Percentiles rank a stretch among this genome's conserved stretches.
These are phyloP conservation scores for Talaromyces marneffei DNA, from an alignment of 2,329 filamentous ascomycete genomes.

Conservation along the genomic window DNA sequence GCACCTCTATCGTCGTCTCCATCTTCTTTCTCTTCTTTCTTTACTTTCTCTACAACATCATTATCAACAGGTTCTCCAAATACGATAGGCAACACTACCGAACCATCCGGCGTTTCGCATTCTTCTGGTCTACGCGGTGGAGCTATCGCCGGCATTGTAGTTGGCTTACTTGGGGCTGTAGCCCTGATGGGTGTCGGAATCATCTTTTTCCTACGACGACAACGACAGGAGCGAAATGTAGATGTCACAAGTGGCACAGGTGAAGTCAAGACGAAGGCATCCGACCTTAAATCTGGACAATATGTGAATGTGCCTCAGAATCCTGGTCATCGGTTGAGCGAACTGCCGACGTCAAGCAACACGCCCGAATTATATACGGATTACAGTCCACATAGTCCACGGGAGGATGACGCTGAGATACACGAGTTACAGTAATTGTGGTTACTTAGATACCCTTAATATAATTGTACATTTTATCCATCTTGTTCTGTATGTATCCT, in stretches of 20 bases:
- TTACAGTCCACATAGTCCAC: not conserved
- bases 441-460: not conserved
- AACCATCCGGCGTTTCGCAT: not conserved
- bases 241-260: no score
- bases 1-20: not conserved
- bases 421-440: not conserved
- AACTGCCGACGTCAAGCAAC: not conserved
- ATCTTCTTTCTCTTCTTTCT: no score
- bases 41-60: not conserved
- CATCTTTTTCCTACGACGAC: not conserved
- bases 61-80: not conserved
- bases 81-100: not conserved
- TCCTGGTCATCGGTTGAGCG: not conserved
- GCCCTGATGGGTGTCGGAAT: not conserved
- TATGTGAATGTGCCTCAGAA: not conserved
- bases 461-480: not conserved
- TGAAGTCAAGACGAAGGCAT: not conserved
- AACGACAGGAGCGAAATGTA: not conserved
- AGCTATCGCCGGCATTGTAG: not conserved
- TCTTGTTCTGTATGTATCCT: not conserved
- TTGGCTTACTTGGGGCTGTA: not conserved
- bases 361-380: not conserved
- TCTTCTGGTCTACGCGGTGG: not conserved
- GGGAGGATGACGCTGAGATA: not conserved
- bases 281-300: not conserved